These are phyloP conservation scores for Eucommia ulmoides DNA, from an alignment of 257 asterid genomes.

Conservation along the genomic window DNA sequence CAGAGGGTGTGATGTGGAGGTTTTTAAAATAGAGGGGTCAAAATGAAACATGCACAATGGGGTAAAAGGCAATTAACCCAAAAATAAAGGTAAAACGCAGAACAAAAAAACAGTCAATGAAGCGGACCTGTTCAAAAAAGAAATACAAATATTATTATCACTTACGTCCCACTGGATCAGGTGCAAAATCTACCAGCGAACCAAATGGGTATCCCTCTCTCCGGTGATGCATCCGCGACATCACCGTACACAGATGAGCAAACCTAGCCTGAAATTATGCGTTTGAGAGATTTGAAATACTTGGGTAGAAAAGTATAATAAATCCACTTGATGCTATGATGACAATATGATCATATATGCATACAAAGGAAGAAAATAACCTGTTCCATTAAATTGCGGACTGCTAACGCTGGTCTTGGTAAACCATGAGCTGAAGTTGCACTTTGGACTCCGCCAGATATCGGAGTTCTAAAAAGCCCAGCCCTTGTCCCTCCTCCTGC, in stretches of 20 bases:
- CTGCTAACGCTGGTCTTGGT: slow-evolving; percentile 94
- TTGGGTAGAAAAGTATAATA: not conserved
- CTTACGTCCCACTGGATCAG: slow-evolving; percentile 79
- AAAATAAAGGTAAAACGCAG: not conserved
- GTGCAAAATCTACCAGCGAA: slow-evolving; percentile 89
- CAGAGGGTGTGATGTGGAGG: too few species aligned
- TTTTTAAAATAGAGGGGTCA: too few species aligned
- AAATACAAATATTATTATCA: not conserved
- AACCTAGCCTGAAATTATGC: slow-evolving; percentile 66
- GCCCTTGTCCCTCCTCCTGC: slow-evolving; percentile 73
- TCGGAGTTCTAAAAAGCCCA: slow-evolving; percentile 95
- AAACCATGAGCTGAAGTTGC: slow-evolving; percentile 94
- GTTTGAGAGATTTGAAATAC: slow-evolving; percentile 7
- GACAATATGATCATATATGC: not conserved
- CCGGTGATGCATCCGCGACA: slow-evolving; percentile 96
- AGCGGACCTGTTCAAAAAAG: not conserved
- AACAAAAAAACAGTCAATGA: not conserved
- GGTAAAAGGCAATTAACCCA: not conserved
- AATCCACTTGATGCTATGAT: not conserved
- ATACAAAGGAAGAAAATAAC: slow-evolving; percentile 11
- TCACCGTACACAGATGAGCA: slow-evolving; percentile 94
- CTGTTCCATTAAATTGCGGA: slow-evolving; percentile 97
- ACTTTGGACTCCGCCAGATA: slow-evolving; percentile 98
- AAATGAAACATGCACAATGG: not conserved
- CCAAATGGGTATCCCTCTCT: slow-evolving; percentile 98